phyloP scores from a whole-genome alignment of 331 rosid species.

The Spiraea crenata region DNA sequence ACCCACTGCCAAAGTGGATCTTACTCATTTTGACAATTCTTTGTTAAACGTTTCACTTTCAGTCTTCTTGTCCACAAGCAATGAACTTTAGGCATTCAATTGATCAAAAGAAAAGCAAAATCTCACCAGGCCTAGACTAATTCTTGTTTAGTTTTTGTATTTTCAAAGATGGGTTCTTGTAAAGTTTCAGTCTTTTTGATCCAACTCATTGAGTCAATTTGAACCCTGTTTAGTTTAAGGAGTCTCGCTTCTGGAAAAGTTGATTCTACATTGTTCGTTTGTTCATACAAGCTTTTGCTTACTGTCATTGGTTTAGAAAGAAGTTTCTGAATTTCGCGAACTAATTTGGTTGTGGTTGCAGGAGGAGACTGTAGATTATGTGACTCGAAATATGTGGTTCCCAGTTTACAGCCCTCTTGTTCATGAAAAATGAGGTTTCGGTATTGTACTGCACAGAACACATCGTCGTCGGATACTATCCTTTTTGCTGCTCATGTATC shows the following conservation, averaged over 20 bases:
- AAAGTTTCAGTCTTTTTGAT: neutral
- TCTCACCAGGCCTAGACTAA: too few species aligned
- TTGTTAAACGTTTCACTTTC: too few species aligned
- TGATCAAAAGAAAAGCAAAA: too few species aligned
- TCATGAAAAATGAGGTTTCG: slow-evolving; percentile 64
- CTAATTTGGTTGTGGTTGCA: slow-evolving; percentile 33
- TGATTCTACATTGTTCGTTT: too few species aligned
- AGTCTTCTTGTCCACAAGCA: too few species aligned
- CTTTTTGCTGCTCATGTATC: neutral
- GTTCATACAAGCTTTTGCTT: too few species aligned
- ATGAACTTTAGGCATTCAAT: too few species aligned
- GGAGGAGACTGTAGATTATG: slow-evolving; percentile 73
- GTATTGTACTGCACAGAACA: too few species aligned
- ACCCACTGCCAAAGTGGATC: too few species aligned
- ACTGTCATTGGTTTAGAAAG: neutral
- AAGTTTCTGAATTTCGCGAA: neutral
- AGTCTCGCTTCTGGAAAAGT: too few species aligned
- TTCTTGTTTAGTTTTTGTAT: slow-evolving; percentile 35
- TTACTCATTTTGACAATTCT: too few species aligned
- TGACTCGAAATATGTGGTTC: slow-evolving; percentile 73
- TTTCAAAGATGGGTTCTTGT: neutral
- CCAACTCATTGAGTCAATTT: neutral
- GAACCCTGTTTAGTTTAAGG: too few species aligned
- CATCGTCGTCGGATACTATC: neutral
- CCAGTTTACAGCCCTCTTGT: slow-evolving; percentile 90